Evolutionary conservation across 169 alveolate species (phyloP), one percentile per base, ranked within the genome.

Genomic region (Cryptosporidium meleagridis): DNA sequence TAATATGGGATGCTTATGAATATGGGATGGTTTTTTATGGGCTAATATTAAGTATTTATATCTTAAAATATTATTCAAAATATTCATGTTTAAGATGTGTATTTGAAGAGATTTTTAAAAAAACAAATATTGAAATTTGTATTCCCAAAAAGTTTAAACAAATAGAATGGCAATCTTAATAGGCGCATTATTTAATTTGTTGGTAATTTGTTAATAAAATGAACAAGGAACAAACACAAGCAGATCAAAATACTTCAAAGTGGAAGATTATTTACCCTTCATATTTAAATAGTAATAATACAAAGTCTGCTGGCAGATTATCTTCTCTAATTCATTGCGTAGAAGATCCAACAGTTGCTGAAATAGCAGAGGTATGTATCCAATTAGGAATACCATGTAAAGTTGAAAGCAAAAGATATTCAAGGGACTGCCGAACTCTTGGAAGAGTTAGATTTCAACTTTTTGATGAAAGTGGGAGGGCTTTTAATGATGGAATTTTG

Each of bases 1-100:
- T 80, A 65, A 80, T 80, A 26, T 80, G 89, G 89, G 89, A 80
- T 62, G 89, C 89, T 39, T 80, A 80, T 62, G 89, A 80, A 41
- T 80, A 80, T 62, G 89, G 89, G 39, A 80, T 80, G 41, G 68
- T 80, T 80, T 62, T 80, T 48, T 80, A 65, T 44, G 68, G 89
- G 48, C 21, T 65, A 8, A 48, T 80, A 2, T 59, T 73, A 35
- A 21, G 86, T 53, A 58, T 73, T n/a, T 73, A 55, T 58, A 33
- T 41, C 44, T 16, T 73, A 18, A 73, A n/a, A 10, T 73, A 73
- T 55, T 72, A 53, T 7, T 73, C 71, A n/a, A 73, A 31, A 26
- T 33, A 70, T 16, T 21, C 68, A 23, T 53, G 37, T 37, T 73
- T 55, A 9, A 73, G 58, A 31, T 59, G 18, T 18, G 21, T 37